Evolutionary conservation across 257 asterid species (phyloP), one percentile per base, ranked within the genome.

Genomic region (Capsicum chinense): DNA sequence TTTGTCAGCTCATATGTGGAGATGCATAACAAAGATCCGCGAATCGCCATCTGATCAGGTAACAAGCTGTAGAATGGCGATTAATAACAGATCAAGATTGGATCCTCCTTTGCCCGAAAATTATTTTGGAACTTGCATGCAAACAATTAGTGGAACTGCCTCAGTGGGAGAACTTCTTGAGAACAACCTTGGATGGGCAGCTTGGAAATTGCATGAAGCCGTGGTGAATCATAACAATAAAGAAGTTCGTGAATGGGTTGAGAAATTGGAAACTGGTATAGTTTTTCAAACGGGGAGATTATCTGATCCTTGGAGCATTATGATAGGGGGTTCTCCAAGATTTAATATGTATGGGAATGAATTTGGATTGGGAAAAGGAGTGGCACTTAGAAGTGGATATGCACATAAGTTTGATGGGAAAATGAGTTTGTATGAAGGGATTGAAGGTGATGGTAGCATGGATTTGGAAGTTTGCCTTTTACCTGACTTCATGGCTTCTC

Each of bases 361-460:
- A 56, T 89, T 89, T 59, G 92, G 90, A 0, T 47, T 86, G 35
- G 90, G 92, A n/a, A 89, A 86, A 86, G 89, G 87, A 19, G 58
- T 87, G 59, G 90, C 90, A 7, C 50, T 89, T 17, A 83, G 88
- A 44, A 84, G 90, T 68, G 89, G 90, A 11, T 80, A 58, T 59
- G 85, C 86, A 26, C 76, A 87, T 7, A 89, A 89, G 79, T 85
- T 81, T 64, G 90, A 87, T 35, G 88, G 88, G 79, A 88, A 86
- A 71, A 73, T 87, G 1, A 58, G 83, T 2, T 37, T 86, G 39
- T 83, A 70, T 83, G 88, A 86, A 5, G 91, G 87, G 0, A 19
- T 35, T 76, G 87, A 85, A 87, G 84, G 87, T 56, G 86, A 89
- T 21, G 83, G 85, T 33, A 85, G 90, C 56, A 89, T 87, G 91